A percentile compares a stretch with the other conserved stretches of the same genome.
Evolutionary conservation across 495 filamentous ascomycete genomes (phyloP).

Genomic region (Penicillium cinerascens): DNA sequence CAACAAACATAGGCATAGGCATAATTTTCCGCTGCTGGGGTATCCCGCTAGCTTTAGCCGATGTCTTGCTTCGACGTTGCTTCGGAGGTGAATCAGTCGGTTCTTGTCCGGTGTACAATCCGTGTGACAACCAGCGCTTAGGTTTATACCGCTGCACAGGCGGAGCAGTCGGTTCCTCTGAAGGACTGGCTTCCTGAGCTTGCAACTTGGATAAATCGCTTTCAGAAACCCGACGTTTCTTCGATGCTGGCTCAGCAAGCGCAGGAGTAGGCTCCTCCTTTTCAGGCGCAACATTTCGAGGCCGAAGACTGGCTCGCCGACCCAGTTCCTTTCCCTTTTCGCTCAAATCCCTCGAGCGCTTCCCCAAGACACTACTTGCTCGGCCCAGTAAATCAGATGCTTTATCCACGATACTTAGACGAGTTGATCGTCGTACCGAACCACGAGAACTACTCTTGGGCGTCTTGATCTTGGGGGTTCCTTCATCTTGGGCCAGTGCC

Average conservation of each 20-base stretch:
- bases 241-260: constrained; percentile 33
- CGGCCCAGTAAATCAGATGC: constrained; percentile 43
- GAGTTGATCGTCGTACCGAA: constrained; percentile 35
- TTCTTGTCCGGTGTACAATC: constrained; percentile 87
- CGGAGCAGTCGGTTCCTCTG: constrained; percentile 34
- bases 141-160: constrained; percentile 35
- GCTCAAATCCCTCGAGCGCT: constrained; percentile 46
- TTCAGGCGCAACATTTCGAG: constrained; percentile 27
- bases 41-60: constrained; percentile 41
- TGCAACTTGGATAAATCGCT: constrained; percentile 45
- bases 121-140: constrained; percentile 76
- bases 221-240: constrained; percentile 49
- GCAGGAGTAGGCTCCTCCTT: constrained; percentile 30
- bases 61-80: constrained; percentile 57
- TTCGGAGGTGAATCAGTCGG: constrained; percentile 59
- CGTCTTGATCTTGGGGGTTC: constrained; percentile 10
- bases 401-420: constrained; percentile 41
- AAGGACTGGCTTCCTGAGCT: constrained; percentile 29
- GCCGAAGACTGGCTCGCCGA: constrained; percentile 40
- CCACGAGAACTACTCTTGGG: constrained; percentile 15
- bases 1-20: constrained; percentile 67
- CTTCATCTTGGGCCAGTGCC: constrained; percentile 47
- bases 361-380: constrained; percentile 50
- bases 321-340: constrained; percentile 42
- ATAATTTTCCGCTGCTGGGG: constrained; percentile 44